phyloP scores from a whole-genome alignment of 495 filamentous ascomycete species.

The Hypoxylon trugodes region DNA sequence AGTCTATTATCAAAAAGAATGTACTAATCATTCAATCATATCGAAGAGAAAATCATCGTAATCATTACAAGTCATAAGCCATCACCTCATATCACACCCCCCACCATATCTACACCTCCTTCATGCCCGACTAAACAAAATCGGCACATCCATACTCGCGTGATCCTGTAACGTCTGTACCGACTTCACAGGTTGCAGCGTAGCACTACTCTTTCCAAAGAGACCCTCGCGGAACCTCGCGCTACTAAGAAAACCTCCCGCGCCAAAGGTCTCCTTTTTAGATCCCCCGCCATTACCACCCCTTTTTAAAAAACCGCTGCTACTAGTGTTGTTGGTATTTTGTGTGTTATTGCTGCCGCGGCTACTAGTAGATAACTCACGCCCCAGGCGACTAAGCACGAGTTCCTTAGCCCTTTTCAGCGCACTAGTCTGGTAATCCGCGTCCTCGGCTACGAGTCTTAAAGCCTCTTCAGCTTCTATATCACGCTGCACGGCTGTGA shows the following conservation, averaged over 20 bases:
- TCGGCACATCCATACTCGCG: conserved; percentile 56
- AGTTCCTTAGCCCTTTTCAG: conserved; percentile 55
- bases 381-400: conserved; percentile 55
- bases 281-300: neutral
- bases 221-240: conserved; percentile 51
- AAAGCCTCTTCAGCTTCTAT: conserved; percentile 50
- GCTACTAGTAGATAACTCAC: conserved; percentile 46
- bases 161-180: conserved; percentile 44
- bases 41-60: conserved; percentile 17
- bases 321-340: neutral
- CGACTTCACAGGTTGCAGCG: neutral
- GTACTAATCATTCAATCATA: conserved; percentile 19
- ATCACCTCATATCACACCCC: conserved; percentile 11
- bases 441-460: conserved; percentile 50
- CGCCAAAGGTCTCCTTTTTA: conserved; percentile 38
- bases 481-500: conserved; percentile 52
- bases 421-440: conserved; percentile 51
- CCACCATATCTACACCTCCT: conserved; percentile 6
- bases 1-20: conserved; percentile 18
- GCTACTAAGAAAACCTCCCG: conserved; percentile 42
- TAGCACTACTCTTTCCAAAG: conserved; percentile 49
- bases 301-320: neutral
- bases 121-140: conserved; percentile 58
- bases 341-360: conserved; percentile 30
- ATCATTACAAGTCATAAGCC: conserved; percentile 40